A percentile compares a stretch with the other conserved stretches of the same genome.
These are phyloP conservation scores for Leccinum disarticulatum DNA, from an alignment of 768 basidiomycete species.

Conservation along the genomic window DNA sequence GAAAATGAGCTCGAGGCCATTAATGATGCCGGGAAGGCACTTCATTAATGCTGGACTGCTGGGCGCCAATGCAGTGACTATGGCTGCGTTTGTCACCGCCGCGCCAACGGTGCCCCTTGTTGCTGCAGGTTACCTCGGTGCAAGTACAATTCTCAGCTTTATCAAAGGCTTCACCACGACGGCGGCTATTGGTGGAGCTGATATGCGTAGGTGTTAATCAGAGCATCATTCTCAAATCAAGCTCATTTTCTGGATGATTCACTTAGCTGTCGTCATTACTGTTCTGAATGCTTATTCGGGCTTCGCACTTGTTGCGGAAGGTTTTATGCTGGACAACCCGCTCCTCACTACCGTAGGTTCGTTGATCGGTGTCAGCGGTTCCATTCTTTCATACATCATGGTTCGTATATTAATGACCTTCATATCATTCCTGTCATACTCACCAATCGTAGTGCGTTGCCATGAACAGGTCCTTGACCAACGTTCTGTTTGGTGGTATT, in stretches of 20 bases:
- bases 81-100: constrained; percentile 75
- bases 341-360: constrained; percentile 82
- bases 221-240: not conserved
- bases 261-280: constrained; percentile 81
- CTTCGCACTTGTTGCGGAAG: constrained; percentile 89
- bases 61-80: constrained; percentile 65
- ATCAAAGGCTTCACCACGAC: constrained; percentile 86
- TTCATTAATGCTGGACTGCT: constrained; percentile 71
- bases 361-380: constrained; percentile 86
- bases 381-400: constrained; percentile 92
- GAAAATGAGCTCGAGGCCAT: constrained; percentile 72
- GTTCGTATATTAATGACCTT: constrained; percentile 40
- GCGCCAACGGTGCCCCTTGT: constrained; percentile 68
- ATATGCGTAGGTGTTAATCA: constrained; percentile 70
- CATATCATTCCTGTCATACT: constrained; percentile 2
- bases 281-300: constrained; percentile 91
- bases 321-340: constrained; percentile 88
- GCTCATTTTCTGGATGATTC: constrained; percentile 7
- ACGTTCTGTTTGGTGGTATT: constrained; percentile 89
- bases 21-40: constrained; percentile 75
- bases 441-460: constrained; percentile 67
- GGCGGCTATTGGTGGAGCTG: constrained; percentile 89
- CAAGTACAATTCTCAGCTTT: constrained; percentile 76
- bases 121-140: constrained; percentile 76
- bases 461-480: constrained; percentile 85